phyloP scores from a whole-genome alignment of 345 rosid genomes.

The Sonneratia alba region DNA sequence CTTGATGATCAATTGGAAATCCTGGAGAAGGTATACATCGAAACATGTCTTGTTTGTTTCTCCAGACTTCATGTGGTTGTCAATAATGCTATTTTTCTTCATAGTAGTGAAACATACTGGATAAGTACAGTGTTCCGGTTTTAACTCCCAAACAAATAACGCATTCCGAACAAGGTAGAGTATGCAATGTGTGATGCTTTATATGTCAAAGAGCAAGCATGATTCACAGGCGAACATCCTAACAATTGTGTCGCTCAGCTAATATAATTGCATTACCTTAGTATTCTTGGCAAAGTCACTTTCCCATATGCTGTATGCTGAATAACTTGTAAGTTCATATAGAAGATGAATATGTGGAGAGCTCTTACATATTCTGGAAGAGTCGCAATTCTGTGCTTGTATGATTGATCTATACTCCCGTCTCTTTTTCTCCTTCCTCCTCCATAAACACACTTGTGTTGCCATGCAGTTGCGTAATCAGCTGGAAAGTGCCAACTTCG shows the following conservation, averaged over 20 bases:
- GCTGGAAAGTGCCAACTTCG: conserved; percentile 50
- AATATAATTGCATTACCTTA: not conserved
- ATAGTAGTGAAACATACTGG: not conserved
- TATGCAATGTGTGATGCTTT: not conserved
- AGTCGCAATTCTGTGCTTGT: not conserved
- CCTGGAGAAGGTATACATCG: conserved; percentile 44
- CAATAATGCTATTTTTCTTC: not conserved
- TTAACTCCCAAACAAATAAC: too few species aligned
- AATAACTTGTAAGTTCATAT: too few species aligned
- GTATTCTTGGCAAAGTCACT: not conserved
- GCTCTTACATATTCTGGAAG: not conserved
- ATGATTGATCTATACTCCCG: not conserved
- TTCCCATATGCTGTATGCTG: not conserved
- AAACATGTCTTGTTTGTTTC: not conserved
- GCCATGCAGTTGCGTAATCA: conserved; percentile 49
- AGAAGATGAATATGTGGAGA: not conserved
- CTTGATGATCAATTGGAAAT: conserved; percentile 64
- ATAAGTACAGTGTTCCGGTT: not conserved
- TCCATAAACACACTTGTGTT: not conserved
- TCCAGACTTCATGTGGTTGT: not conserved
- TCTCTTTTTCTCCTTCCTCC: not conserved
- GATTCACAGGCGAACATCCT: too few species aligned
- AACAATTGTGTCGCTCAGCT: too few species aligned
- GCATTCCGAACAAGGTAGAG: too few species aligned
- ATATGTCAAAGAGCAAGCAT: too few species aligned